Evolutionary conservation across 495 filamentous ascomycete species (phyloP), one percentile per base, ranked within the genome.

Genomic region (Cladorrhinum samala): DNA sequence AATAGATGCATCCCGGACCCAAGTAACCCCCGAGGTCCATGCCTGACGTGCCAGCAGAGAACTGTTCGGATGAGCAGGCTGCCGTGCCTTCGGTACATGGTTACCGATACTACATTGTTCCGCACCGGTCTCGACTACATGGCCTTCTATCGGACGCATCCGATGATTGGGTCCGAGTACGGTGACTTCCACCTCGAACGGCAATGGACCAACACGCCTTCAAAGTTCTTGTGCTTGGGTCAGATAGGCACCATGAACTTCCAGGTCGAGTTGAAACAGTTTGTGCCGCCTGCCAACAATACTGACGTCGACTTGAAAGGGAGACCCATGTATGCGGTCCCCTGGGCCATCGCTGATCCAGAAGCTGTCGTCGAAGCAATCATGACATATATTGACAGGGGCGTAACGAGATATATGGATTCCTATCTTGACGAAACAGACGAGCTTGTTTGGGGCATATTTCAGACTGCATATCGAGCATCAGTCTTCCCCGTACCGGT

Each of bases 21-120:
- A 11, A 50, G 36, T 11, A 66, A 71, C 45, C 63, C 63, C 2
- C 52, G 50, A 19, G 68, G 67, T 0, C 63, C 68, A 2, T 71
- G 68, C 41, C 40, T 65, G 46, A 65, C 67, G 16, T 71, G 68
- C 56, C 65, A 68, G 51, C 54, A 54, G 42, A 64, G 58, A 49
- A 58, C 55, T 1, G 53, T 62, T 13, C 55, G 61, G 2, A 68
- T 72, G 62, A 68, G 60, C 45, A 53, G 64, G 7, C 58, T 72
- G 42, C 69, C 68, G 1, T 72, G 69, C 56, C 64, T 72, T 4
- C 60, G 69, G 14, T 72, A 72, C 56, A 70, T 69, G 61, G 54
- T 72, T 18, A 69, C 68, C 9, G 69, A 72, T 21, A 68, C 66
- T 55, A 67, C 55, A 3, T 56, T 72, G 11, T 69, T 66, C 49